Percentiles rank a stretch among this genome's conserved stretches.
Conservation (phyloP, 768 basidiomycete species). For the Exsudoporus frostii region DNA sequence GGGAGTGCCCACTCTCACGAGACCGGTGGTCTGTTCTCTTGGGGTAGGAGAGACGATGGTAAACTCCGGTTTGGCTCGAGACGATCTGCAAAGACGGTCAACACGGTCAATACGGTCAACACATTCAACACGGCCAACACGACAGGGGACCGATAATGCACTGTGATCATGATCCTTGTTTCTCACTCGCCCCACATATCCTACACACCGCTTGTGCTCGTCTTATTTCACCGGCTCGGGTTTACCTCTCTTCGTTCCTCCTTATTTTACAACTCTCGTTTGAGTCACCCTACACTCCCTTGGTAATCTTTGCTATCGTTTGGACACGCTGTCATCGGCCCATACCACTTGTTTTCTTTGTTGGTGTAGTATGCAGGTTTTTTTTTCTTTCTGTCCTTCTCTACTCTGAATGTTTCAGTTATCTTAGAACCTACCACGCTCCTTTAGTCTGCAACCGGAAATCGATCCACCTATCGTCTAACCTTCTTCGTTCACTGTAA, state of each 20-base stretch:
- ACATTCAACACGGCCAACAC: background rate
- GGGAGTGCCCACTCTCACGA: constrained; percentile 74
- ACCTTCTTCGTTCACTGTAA: constrained; percentile 20
- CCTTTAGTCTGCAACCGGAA: constrained; percentile 17
- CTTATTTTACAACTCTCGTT: constrained; percentile 18
- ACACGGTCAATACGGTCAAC: constrained; percentile 18
- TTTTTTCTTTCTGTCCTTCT: constrained; percentile 3
- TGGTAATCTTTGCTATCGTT: constrained; percentile 30
- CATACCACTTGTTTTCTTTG: constrained; percentile 14
- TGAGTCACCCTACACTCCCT: constrained; percentile 31
- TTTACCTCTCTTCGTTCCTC: background rate
- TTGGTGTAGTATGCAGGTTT: constrained; percentile 32
- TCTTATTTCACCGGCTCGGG: constrained; percentile 3
- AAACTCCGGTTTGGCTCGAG: constrained; percentile 75
- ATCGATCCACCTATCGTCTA: constrained; percentile 21
- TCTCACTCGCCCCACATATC: background rate
- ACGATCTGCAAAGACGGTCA: constrained; percentile 47
- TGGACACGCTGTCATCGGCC: constrained; percentile 8
- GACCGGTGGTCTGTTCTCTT: constrained; percentile 65
- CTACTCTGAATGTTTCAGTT: background rate
- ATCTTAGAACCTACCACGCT: constrained; percentile 12
- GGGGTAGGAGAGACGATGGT: constrained; percentile 59
- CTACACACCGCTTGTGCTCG: constrained; percentile 6
- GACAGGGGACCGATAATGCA: constrained; percentile 24
- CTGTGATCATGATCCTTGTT: background rate